These are phyloP conservation scores for Selaginella moellendorffii DNA, from an alignment of 75 land plant genomes.

Conservation along the genomic window DNA sequence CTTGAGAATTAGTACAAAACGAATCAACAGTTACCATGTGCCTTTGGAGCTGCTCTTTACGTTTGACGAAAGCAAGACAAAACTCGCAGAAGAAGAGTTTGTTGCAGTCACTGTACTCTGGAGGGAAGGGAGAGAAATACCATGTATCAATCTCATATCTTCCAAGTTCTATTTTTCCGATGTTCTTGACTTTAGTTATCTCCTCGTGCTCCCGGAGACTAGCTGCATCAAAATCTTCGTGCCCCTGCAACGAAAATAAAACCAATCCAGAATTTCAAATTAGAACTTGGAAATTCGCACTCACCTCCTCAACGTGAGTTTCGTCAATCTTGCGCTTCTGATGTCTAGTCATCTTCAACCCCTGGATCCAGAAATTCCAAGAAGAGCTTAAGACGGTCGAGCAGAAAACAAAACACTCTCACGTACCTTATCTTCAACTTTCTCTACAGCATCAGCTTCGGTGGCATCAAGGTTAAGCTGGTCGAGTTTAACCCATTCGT, in stretches of 20 bases:
- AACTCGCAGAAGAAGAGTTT: slow-evolving; percentile 93
- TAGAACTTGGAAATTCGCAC: neutral
- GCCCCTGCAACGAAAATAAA: slow-evolving; percentile 41
- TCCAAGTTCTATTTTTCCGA: slow-evolving; percentile 86
- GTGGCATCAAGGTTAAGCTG: slow-evolving; percentile 78
- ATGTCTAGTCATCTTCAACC: slow-evolving; percentile 88
- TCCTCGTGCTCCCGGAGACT: slow-evolving; percentile 94
- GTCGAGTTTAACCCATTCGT: slow-evolving; percentile 93
- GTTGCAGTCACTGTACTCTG: slow-evolving; percentile 59
- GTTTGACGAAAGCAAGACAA: slow-evolving; percentile 91
- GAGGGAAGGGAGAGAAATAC: slow-evolving; percentile 97
- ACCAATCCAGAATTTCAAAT: neutral
- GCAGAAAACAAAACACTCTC: neutral
- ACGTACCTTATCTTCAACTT: slow-evolving; percentile 78
- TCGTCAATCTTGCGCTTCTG: slow-evolving; percentile 94
- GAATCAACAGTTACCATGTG: slow-evolving; percentile 59
- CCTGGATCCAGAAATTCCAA: no score
- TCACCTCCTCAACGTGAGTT: slow-evolving; percentile 72
- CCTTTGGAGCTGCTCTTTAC: slow-evolving; percentile 90
- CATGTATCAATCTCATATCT: slow-evolving; percentile 97
- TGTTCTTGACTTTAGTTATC: slow-evolving; percentile 95
- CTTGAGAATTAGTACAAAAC: neutral
- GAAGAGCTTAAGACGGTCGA: no score
- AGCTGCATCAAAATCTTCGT: slow-evolving; percentile 94
- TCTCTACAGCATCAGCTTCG: slow-evolving; percentile 63